Conservation (phyloP, 1,284 basidiomycete genomes). For the Naganishia albida region DNA sequence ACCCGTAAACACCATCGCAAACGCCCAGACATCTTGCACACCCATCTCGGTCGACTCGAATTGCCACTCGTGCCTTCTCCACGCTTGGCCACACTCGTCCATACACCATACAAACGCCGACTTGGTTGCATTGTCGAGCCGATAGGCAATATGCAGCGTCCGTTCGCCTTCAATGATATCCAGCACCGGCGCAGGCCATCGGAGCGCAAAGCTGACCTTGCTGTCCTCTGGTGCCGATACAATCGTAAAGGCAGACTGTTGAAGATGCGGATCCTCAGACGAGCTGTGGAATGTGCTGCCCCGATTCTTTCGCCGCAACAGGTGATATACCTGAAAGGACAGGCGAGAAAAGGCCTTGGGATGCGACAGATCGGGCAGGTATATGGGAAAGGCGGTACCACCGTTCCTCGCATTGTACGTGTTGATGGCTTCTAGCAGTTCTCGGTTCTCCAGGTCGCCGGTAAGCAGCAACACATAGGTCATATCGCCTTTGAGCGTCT, state of each 20-base stretch:
- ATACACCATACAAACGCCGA: slow-evolving; percentile 2
- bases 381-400: slow-evolving; percentile 5
- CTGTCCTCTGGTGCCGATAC: not conserved
- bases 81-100: slow-evolving; percentile 26
- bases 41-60: not conserved
- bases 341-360: slow-evolving; percentile 6
- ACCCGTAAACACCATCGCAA: slow-evolving; percentile 4
- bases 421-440: not conserved
- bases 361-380: slow-evolving; percentile 5
- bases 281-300: not conserved
- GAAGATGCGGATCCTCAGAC: not conserved
- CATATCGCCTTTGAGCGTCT: not conserved
- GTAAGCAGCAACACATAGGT: slow-evolving; percentile 5
- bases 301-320: not conserved
- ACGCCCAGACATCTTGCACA: slow-evolving; percentile 26
- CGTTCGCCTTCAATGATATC: slow-evolving; percentile 23
- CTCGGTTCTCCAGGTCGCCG: not conserved
- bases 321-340: slow-evolving; percentile 22
- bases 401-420: not conserved
- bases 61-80: slow-evolving; percentile 25
- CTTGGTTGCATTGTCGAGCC: not conserved
- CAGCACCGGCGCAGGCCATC: slow-evolving; percentile 24
- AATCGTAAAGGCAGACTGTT: slow-evolving; percentile 14
- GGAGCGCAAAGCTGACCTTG: slow-evolving; percentile 19
- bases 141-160: slow-evolving; percentile 27